Percentiles rank a stretch among this genome's conserved stretches.
These are phyloP conservation scores for Anisogramma anomala DNA, from an alignment of 2,329 filamentous ascomycete genomes.

Conservation along the genomic window DNA sequence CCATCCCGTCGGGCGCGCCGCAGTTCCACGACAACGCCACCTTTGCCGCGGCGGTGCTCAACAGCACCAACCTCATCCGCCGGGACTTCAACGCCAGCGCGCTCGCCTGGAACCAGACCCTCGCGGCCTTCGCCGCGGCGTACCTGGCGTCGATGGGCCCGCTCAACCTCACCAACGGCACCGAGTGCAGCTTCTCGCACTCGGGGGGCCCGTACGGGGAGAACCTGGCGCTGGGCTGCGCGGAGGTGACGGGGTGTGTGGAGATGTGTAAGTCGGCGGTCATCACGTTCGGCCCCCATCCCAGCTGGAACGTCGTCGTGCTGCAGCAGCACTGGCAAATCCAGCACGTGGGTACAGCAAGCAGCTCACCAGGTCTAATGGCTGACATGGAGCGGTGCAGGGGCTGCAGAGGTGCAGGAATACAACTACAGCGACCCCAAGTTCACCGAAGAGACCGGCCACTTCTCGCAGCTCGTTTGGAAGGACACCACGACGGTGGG, in stretches of 20 bases:
- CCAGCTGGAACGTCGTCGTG: no score
- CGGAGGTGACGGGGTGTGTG: slow-evolving; percentile 46
- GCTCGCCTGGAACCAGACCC: slow-evolving; percentile 54
- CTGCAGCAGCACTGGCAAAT: no score
- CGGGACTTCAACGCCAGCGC: slow-evolving; percentile 45
- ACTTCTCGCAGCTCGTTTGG: slow-evolving; percentile 68
- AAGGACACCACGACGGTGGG: slow-evolving; percentile 48
- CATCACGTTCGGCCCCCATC: no score
- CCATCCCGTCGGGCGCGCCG: slow-evolving; percentile 27
- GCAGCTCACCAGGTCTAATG: no score
- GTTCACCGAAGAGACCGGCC: slow-evolving; percentile 50
- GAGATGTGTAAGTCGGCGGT: slow-evolving; percentile 45
- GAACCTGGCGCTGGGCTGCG: slow-evolving; percentile 60
- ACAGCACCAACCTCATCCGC: slow-evolving; percentile 57
- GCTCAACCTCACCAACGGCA: not conserved
- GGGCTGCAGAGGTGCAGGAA: slow-evolving; percentile 44
- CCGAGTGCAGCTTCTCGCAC: slow-evolving; percentile 39
- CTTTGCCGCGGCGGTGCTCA: slow-evolving; percentile 47
- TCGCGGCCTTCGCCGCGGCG: slow-evolving; percentile 40
- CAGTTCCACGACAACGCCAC: slow-evolving; percentile 24
- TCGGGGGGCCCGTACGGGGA: slow-evolving; percentile 57
- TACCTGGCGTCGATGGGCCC: slow-evolving; percentile 31
- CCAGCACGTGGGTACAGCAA: no score
- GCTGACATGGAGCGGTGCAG: not conserved
- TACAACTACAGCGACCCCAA: slow-evolving; percentile 49